phyloP scores from a whole-genome alignment of 164 flowering plant genomes.

The Nymphaea thermarum region DNA sequence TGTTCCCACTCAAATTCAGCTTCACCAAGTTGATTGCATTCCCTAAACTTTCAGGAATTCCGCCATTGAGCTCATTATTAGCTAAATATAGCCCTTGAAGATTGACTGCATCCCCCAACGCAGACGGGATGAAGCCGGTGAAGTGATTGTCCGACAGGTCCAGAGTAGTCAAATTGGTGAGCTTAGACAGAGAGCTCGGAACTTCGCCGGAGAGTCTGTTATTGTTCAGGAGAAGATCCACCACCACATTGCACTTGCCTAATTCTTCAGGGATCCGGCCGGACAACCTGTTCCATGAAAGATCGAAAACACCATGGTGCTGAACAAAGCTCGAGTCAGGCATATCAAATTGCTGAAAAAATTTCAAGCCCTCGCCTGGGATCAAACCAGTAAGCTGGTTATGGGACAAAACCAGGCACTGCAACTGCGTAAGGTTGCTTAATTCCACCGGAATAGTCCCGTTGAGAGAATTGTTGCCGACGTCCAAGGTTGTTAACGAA shows the following conservation, averaged over 20 bases:
- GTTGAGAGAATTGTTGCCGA: conserved; percentile 38
- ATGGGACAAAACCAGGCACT: conserved; percentile 63
- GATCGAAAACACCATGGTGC: conserved; percentile 65
- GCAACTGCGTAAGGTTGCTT: conserved; percentile 33
- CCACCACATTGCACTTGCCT: conserved; percentile 45
- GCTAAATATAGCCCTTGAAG: conserved; percentile 64
- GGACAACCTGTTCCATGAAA: conserved; percentile 49
- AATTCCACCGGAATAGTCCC: conserved; percentile 18
- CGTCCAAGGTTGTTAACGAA: conserved; percentile 46
- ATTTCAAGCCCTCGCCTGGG: conserved; percentile 33
- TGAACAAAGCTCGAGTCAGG: conserved; percentile 63
- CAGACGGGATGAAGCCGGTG: conserved; percentile 37
- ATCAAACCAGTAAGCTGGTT: conserved; percentile 51
- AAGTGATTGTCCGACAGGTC: conserved; percentile 55
- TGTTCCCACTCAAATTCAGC: conserved; percentile 55
- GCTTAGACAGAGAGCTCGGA: conserved; percentile 40
- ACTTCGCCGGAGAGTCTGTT: conserved; percentile 56
- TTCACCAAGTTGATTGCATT: conserved; percentile 42
- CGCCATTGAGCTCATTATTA: conserved; percentile 43
- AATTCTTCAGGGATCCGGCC: conserved; percentile 61
- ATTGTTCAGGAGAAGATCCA: conserved; percentile 44
- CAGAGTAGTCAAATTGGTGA: conserved; percentile 46
- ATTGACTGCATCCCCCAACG: conserved; percentile 27
- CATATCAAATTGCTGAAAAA: conserved; percentile 39
- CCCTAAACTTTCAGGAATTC: conserved; percentile 45